phyloP scores from a whole-genome alignment of 1,284 basidiomycete species.

The Pyrrhoderma noxium region DNA sequence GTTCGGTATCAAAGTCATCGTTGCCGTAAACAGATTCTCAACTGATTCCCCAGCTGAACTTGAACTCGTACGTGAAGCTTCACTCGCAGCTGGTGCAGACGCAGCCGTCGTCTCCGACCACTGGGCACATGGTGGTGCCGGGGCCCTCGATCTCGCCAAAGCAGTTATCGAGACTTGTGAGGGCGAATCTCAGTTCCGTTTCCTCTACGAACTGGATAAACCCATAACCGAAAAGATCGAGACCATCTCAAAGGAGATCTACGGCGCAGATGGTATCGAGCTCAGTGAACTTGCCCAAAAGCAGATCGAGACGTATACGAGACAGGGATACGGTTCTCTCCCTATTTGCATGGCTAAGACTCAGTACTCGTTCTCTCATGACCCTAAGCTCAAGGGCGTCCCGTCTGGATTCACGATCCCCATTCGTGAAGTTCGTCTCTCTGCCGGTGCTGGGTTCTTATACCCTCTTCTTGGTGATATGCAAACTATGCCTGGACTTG shows the following conservation, averaged over 20 bases:
- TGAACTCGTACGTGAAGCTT: conserved; percentile 74
- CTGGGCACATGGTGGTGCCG: conserved; percentile 91
- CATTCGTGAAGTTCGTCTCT: conserved; percentile 83
- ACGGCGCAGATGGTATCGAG: conserved; percentile 85
- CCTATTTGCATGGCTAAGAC: conserved; percentile 99
- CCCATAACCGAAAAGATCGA: conserved; percentile 85
- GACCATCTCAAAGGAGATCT: conserved; percentile 84
- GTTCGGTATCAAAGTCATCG: conserved; percentile 95
- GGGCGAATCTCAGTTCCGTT: conserved; percentile 71
- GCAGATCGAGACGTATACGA: conserved; percentile 89
- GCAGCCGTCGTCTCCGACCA: conserved; percentile 94
- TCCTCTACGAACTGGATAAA: conserved; percentile 82
- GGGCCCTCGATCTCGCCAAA: conserved; percentile 81
- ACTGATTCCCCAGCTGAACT: conserved; percentile 91
- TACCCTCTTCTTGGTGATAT: conserved; percentile 93
- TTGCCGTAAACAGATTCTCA: conserved; percentile 95
- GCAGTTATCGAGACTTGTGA: conserved; percentile 83
- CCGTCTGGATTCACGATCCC: conserved; percentile 91
- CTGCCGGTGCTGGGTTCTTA: conserved; percentile 93
- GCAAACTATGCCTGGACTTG: conserved; percentile 97
- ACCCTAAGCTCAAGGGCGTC: conserved; percentile 86
- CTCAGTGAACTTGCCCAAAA: conserved; percentile 76
- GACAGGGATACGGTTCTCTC: conserved; percentile 77
- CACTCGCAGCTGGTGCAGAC: conserved; percentile 86
- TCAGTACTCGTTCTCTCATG: conserved; percentile 92